A percentile compares a stretch with the other conserved stretches of the same genome.
Conservation (phyloP, 164 flowering plant genomes). For the Malania oleifera region DNA sequence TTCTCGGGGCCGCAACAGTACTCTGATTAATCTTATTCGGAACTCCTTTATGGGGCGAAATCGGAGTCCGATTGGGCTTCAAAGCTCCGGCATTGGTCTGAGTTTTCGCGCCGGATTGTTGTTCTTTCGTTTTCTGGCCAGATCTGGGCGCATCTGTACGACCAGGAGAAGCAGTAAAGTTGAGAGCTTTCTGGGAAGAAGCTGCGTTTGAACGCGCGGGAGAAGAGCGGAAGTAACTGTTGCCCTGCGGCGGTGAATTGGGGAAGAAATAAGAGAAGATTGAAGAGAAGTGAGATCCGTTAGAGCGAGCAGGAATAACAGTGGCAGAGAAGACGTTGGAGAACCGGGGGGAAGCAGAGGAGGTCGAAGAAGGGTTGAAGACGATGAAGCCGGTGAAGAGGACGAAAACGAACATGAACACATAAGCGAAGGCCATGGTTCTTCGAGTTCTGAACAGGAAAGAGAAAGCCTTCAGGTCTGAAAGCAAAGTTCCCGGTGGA, state of each 20-base stretch:
- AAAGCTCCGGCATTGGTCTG: constrained; percentile 6
- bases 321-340: constrained; percentile 34
- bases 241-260: constrained; percentile 20
- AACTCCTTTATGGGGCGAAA: too few species aligned
- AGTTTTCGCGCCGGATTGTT: constrained; percentile 10
- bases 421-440: constrained; percentile 49
- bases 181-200: not conserved
- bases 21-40: too few species aligned
- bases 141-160: constrained; percentile 23
- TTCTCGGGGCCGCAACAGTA: too few species aligned
- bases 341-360: constrained; percentile 52
- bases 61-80: constrained; percentile 8
- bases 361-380: constrained; percentile 48
- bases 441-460: constrained; percentile 38
- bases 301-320: constrained; percentile 9
- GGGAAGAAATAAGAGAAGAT: constrained; percentile 54
- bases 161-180: constrained; percentile 1
- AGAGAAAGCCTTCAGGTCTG: constrained; percentile 42
- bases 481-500: constrained; percentile 23
- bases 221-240: not conserved
- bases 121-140: constrained; percentile 4
- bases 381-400: constrained; percentile 61
- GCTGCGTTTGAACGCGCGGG: constrained; percentile 2
- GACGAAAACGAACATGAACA: constrained; percentile 51
- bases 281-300: constrained; percentile 47